Evolutionary conservation across 1,139 yeast species (phyloP), one percentile per base, ranked within the genome.

Genomic region (Hyphopichia fennica): DNA sequence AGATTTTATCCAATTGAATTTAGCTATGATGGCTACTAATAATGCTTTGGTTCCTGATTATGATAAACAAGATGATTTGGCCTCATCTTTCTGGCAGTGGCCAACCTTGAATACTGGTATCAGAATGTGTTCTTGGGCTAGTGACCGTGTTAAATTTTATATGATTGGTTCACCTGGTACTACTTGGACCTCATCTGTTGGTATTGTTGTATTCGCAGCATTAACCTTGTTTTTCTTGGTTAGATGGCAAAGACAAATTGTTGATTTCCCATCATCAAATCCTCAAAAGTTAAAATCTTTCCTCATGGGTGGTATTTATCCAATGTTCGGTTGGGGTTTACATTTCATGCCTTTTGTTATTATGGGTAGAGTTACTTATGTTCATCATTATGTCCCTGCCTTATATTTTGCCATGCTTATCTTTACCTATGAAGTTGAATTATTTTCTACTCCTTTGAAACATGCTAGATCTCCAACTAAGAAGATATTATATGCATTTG

Each of bases 1-100:
- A 54, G 98, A 93, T 69, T 95, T 95, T 53, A 72, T 95, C 51
- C 96, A 90, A 67, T 74, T 95, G 56, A 93, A 93, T 64, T 81
- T 90, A 60, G 99, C 98, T 18, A 95, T 93, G 97, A 90, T 91
- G 97, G 96, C 97, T 20, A 88, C 98, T 36, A 95, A 95, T 72
- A 95, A 95, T 58, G 98, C 96, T 3, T 79, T 93, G 59, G 82
- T 93, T 44, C 98, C 99, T 29, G 99, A 93, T 58, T 65, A 77
- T 15, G 99, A 95, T 54, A 91, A 93, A 67, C 83, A 80, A 55
- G 99, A 95, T 62, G 91, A 85, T 53, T 78, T 95, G 54, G 95
- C 98, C 1, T 89, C 97, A 15, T 63, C 81, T 39, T 93, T 93
- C 55, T 95, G 99, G 99, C 93, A 95, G 77, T 95, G 99, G 99